phyloP scores from a whole-genome alignment of 441 rosid genomes.

The Pelargonium myrrhifolium region DNA sequence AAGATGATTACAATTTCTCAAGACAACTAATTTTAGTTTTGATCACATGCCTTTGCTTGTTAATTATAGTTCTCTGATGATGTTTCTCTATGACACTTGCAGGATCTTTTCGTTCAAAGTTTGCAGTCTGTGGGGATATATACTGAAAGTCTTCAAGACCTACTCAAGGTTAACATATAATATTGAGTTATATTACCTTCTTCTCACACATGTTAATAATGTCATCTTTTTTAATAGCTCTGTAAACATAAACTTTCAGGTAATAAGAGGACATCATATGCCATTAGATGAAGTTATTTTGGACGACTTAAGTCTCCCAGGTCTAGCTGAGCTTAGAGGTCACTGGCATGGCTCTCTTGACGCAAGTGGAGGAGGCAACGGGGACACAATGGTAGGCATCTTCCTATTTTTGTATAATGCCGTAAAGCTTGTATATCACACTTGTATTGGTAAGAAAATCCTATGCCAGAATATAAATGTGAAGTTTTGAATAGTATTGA shows the following conservation, averaged over 20 bases:
- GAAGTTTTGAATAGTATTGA: not conserved
- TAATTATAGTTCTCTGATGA: constrained; percentile 14
- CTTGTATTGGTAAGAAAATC: not conserved
- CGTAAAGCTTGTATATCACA: constrained; percentile 6
- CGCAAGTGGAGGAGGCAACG: constrained; percentile 99
- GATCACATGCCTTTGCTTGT: constrained; percentile 2
- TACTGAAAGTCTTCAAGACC: constrained; percentile 73
- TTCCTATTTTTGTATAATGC: constrained; percentile 15
- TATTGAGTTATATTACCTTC: not conserved
- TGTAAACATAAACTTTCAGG: constrained; percentile 37
- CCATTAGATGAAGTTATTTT: constrained; percentile 63
- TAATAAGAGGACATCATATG: constrained; percentile 58
- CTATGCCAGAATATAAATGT: not conserved
- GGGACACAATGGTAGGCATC: constrained; percentile 79
- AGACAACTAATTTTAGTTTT: not conserved
- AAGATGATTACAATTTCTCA: not conserved
- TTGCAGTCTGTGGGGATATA: constrained; percentile 70
- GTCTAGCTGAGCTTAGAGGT: constrained; percentile 90
- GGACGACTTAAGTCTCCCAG: constrained; percentile 82
- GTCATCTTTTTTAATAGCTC: constrained; percentile 16
- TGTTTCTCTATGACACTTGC: constrained; percentile 26
- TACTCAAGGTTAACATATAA: constrained; percentile 58
- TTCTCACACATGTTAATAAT: no score
- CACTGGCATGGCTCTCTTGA: constrained; percentile 94
- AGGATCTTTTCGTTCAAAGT: constrained; percentile 95